phyloP scores from a whole-genome alignment of 345 rosid genomes.

The Clarkia xantiana region DNA sequence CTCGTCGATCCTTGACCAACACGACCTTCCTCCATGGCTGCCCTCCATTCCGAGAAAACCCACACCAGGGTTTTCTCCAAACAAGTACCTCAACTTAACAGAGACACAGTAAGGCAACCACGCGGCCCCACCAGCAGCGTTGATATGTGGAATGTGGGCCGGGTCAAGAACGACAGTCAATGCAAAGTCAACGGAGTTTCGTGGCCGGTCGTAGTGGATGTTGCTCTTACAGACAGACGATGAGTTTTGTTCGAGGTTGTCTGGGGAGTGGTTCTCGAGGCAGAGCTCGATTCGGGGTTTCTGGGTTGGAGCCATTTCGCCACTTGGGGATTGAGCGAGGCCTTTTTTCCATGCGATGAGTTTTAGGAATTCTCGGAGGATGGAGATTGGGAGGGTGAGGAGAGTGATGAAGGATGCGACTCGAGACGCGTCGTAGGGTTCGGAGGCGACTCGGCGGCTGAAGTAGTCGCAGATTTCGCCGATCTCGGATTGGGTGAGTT shows the following conservation, averaged over 20 bases:
- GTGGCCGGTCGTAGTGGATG: slow-evolving; percentile 72
- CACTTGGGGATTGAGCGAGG: slow-evolving; percentile 57
- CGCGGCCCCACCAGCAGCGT: slow-evolving; percentile 98
- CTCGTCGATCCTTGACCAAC: slow-evolving; percentile 68
- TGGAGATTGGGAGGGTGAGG: slow-evolving; percentile 88
- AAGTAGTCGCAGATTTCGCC: slow-evolving; percentile 95
- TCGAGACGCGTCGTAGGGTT: slow-evolving; percentile 95
- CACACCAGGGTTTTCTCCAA: slow-evolving; percentile 50
- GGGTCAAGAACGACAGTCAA: slow-evolving; percentile 90
- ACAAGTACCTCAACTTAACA: slow-evolving; percentile 65
- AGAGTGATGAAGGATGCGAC: slow-evolving; percentile 98
- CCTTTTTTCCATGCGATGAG: slow-evolving; percentile 98
- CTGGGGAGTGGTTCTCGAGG: slow-evolving; percentile 68
- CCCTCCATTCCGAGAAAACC: slow-evolving; percentile 86
- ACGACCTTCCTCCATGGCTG: slow-evolving; percentile 92
- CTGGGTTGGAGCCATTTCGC: slow-evolving; percentile 77
- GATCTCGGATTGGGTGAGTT: slow-evolving; percentile 70
- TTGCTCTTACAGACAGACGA: slow-evolving; percentile 59
- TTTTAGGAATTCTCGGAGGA: slow-evolving; percentile 82
- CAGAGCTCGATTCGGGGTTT: slow-evolving; percentile 85
- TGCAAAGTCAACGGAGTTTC: slow-evolving; percentile 70
- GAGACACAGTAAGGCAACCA: slow-evolving; percentile 96
- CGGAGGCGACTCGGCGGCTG: slow-evolving; percentile 95
- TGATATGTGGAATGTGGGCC: slow-evolving; percentile 64
- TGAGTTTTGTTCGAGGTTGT: slow-evolving; percentile 25